Percentiles rank a stretch among this genome's conserved stretches.
Evolutionary conservation across 305 asterid genomes (phyloP).

Genomic region (Fraxinus angustifolia): DNA sequence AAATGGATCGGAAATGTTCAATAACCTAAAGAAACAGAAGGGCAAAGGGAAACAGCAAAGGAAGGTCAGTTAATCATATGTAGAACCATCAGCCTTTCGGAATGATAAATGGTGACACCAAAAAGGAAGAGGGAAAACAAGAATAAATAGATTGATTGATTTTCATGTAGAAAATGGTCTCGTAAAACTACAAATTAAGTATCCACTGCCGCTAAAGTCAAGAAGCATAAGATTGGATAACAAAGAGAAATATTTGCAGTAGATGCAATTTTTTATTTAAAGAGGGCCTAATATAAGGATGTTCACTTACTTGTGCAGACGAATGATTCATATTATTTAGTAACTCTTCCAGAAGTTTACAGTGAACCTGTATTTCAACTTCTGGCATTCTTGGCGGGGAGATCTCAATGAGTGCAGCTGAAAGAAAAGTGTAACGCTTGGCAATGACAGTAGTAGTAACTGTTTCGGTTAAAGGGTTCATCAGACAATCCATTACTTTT

Average conservation of each 20-base stretch:
- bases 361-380: conserved; percentile 62
- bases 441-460: conserved; percentile 77
- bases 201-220: conserved; percentile 5
- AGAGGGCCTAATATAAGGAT: conserved; percentile 17
- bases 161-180: conserved; percentile 12
- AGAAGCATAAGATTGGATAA: neutral
- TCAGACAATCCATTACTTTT: conserved; percentile 76
- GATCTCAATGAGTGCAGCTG: conserved; percentile 82
- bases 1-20: neutral
- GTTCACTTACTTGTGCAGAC: conserved; percentile 82
- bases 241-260: neutral
- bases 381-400: conserved; percentile 80
- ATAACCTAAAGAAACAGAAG: conserved; percentile 11
- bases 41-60: neutral
- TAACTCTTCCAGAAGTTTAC: conserved; percentile 80
- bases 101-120: conserved; percentile 7
- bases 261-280: conserved; percentile 11
- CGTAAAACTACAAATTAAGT: conserved; percentile 10
- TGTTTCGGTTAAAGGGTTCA: conserved; percentile 77
- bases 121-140: neutral
- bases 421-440: conserved; percentile 88
- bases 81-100: neutral
- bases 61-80: neutral
- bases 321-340: conserved; percentile 86
- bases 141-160: neutral